Percentiles rank a stretch among this genome's conserved stretches.
phyloP scores from a whole-genome alignment of 495 filamentous ascomycete species.

The Penicillium bialowiezense region DNA sequence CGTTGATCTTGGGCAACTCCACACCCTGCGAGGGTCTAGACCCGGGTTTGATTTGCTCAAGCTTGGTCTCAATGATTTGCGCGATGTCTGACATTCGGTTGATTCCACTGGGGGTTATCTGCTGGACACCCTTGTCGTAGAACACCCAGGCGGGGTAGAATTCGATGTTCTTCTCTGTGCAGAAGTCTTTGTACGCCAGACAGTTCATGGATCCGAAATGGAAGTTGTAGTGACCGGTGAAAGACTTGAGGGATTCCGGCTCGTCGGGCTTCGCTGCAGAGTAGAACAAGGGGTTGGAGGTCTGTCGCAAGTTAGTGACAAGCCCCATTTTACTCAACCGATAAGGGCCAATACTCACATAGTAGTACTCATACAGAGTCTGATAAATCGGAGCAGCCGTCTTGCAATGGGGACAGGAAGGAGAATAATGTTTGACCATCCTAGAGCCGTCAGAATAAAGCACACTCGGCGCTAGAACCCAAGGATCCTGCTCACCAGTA shows the following conservation, averaged over 20 bases:
- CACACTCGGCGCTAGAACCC: not conserved
- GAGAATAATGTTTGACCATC: slow-evolving; percentile 77
- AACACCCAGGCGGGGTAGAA: slow-evolving; percentile 74
- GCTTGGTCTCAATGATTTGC: slow-evolving; percentile 67
- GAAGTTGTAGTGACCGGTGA: slow-evolving; percentile 80
- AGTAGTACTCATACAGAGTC: slow-evolving; percentile 94
- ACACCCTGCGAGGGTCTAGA: slow-evolving; percentile 64
- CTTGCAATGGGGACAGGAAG: slow-evolving; percentile 76
- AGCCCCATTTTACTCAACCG: not conserved
- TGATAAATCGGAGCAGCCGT: slow-evolving; percentile 82
- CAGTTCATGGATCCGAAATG: slow-evolving; percentile 86
- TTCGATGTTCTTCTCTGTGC: slow-evolving; percentile 58
- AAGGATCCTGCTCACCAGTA: slow-evolving; percentile 49
- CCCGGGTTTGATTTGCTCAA: slow-evolving; percentile 77
- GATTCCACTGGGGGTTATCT: slow-evolving; percentile 57
- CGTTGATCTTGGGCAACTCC: slow-evolving; percentile 60
- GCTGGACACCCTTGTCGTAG: slow-evolving; percentile 73
- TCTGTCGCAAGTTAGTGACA: slow-evolving; percentile 42
- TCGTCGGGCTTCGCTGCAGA: slow-evolving; percentile 42
- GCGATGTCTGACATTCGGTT: slow-evolving; percentile 62
- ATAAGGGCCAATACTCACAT: slow-evolving; percentile 36
- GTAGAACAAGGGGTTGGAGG: slow-evolving; percentile 65
- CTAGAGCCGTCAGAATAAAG: slow-evolving; percentile 34
- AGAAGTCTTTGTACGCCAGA: slow-evolving; percentile 72
- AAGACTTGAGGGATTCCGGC: slow-evolving; percentile 56